Evolutionary conservation across 768 basidiomycete genomes (phyloP).

Genomic region (Lactifluus hygrophoroides): DNA sequence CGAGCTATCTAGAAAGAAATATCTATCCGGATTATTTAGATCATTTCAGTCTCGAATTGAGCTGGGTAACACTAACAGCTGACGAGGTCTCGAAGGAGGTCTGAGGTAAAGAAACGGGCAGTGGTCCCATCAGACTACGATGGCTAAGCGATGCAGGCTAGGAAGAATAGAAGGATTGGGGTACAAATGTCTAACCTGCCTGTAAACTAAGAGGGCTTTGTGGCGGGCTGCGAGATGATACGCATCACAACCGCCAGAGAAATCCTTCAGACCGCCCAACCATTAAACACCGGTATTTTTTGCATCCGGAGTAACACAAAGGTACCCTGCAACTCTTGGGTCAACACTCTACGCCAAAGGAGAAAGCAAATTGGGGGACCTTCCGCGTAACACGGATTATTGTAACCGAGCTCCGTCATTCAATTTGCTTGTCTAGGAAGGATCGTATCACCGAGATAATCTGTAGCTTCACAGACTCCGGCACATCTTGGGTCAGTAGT

Average conservation of each 20-base stretch:
- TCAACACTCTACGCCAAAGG: not conserved
- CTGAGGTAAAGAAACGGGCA: not conserved
- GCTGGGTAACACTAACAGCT: not conserved
- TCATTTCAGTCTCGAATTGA: not conserved
- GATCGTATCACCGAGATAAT: slow-evolving; percentile 7
- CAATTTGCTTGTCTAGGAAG: slow-evolving; percentile 14
- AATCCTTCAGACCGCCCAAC: no score
- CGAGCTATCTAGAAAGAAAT: not conserved
- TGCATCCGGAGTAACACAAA: not conserved
- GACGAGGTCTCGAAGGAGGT: not conserved
- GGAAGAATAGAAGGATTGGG: not conserved
- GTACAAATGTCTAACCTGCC: not conserved
- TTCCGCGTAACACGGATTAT: not conserved
- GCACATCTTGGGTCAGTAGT: not conserved
- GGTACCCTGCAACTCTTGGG: not conserved
- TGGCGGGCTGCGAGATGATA: not conserved
- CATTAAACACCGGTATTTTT: no score
- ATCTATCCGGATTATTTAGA: not conserved
- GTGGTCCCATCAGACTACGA: not conserved
- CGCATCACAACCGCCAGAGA: not conserved
- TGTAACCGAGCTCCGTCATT: not conserved
- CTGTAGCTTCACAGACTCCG: slow-evolving; percentile 10
- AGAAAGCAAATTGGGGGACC: not conserved
- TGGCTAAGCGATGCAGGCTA: not conserved
- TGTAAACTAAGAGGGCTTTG: not conserved